A percentile compares a stretch with the other conserved stretches of the same genome.
These are phyloP conservation scores for Canavalia gladiata DNA, from an alignment of 306 rosid species.

Conservation along the genomic window DNA sequence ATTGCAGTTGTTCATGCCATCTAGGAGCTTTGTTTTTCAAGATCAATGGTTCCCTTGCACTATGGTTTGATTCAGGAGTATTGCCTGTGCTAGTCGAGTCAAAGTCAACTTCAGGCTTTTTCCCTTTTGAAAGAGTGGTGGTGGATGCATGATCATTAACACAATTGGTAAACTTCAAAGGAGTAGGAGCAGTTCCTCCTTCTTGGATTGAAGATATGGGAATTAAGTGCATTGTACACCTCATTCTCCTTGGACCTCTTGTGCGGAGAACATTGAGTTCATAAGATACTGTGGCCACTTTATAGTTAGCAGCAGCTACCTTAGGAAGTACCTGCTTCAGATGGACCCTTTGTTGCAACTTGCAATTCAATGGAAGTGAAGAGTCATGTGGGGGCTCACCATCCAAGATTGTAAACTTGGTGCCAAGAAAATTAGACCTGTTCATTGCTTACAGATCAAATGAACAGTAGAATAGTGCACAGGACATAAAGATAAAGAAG, in stretches of 20 bases:
- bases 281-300: constrained; percentile 72
- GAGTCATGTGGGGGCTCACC: constrained; percentile 66
- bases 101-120: constrained; percentile 55
- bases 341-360: constrained; percentile 61
- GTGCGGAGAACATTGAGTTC: constrained; percentile 94
- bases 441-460: constrained; percentile 46
- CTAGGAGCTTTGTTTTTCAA: constrained; percentile 90
- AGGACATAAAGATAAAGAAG: constrained; percentile 7
- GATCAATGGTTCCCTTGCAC: constrained; percentile 62
- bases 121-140: constrained; percentile 52
- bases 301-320: constrained; percentile 58
- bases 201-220: constrained; percentile 81
- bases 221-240: constrained; percentile 77
- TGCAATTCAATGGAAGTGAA: constrained; percentile 57
- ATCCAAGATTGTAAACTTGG: constrained; percentile 77
- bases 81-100: constrained; percentile 48
- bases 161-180: constrained; percentile 60
- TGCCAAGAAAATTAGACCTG: constrained; percentile 97
- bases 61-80: constrained; percentile 42
- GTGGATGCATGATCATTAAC: constrained; percentile 49
- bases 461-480: constrained; percentile 29
- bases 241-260: constrained; percentile 96
- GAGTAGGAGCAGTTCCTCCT: constrained; percentile 89
- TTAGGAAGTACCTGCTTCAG: constrained; percentile 71
- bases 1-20: constrained; percentile 95